Percentiles rank a stretch among this genome's conserved stretches.
Conservation (phyloP, 2,329 filamentous ascomycete species). For the Trichophaea hybrida region DNA sequence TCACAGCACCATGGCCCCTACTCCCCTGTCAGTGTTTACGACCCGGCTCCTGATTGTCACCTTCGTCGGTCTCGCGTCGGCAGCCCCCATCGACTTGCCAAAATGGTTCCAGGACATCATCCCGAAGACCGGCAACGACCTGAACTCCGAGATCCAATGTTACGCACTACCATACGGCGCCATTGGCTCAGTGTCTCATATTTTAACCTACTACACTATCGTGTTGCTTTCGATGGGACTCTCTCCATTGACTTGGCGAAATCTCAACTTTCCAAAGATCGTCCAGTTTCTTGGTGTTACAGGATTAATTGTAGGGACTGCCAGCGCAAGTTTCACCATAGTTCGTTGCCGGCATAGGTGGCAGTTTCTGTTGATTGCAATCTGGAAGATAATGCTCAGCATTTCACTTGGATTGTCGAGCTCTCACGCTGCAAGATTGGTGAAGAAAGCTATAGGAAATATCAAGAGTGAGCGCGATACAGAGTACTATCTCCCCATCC, state of each 20-base stretch:
- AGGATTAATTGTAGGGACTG: background rate
- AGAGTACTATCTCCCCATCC: too few species aligned
- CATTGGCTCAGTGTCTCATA: background rate
- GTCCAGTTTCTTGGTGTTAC: background rate
- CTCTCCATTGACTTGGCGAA: background rate
- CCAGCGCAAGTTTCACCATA: background rate
- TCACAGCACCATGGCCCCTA: too few species aligned
- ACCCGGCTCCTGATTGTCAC: too few species aligned
- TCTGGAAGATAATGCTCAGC: background rate
- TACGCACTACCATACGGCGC: conserved; percentile 2
- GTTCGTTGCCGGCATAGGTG: background rate
- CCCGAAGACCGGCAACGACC: too few species aligned
- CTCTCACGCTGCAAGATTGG: background rate
- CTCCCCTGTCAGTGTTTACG: too few species aligned
- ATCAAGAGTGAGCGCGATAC: too few species aligned
- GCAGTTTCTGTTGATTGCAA: background rate
- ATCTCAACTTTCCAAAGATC: background rate
- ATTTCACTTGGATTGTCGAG: background rate
- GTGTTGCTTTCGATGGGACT: background rate
- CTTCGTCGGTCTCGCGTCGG: too few species aligned
- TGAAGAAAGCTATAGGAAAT: background rate
- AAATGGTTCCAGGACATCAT: too few species aligned
- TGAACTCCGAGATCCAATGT: background rate
- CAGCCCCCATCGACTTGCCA: too few species aligned
- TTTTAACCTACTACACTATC: conserved; percentile 1